Base-by-base conservation (phyloP, 805 yeast genomes). In the Wickerhamiella azymoides region DNA sequence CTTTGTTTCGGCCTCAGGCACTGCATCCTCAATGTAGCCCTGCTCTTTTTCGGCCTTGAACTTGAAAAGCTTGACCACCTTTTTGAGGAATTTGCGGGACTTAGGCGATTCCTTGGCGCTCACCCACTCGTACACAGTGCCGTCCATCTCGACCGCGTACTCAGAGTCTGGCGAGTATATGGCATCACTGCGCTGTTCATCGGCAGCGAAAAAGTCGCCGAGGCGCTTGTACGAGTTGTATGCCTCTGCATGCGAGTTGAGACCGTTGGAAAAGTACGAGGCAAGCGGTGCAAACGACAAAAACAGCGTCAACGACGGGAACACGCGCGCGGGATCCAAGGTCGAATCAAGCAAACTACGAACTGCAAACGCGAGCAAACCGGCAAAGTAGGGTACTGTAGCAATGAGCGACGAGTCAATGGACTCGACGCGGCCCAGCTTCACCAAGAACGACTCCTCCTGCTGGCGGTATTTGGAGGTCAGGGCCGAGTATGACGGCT, bases 281-380 rank as follows among this genome's bases (percentile, higher is more conserved):
- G 84, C 77, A 54, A 80, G 55, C 3, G 93, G 93, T 39, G 82
- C 62, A 63, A 82, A 63, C 50, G 80, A 69, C 43, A 77, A 79
- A 68, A 82, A 83, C 47, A 81, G 64, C 0, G 88, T 71, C 36
- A 83, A 64, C 2, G 92, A 78, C 1, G 92, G 73, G 57, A 83
- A 83, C 17, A 83, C 71, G 27, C 71, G 66, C 9, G 85, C 82
- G 1, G 92, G 76, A 50, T 67, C 65, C 44, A 68, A 60, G 17
- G 46, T 46, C n/a, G 62, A 60, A 47, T 70, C 67, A 4, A 75
- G 67, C 32, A 73, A 64, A 36, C 68, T 67, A 52, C 72, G 62
- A 2, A 67, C 63, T 27, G 73, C 65, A 52, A 76, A 72, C 3
- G 77, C 60, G 11, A 79, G 68, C 72, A 84, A 69, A 1, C 95